Percentiles rank a stretch among this genome's conserved stretches.
Evolutionary conservation across 805 yeast species (phyloP).

Genomic region (Osmozyma mogii): DNA sequence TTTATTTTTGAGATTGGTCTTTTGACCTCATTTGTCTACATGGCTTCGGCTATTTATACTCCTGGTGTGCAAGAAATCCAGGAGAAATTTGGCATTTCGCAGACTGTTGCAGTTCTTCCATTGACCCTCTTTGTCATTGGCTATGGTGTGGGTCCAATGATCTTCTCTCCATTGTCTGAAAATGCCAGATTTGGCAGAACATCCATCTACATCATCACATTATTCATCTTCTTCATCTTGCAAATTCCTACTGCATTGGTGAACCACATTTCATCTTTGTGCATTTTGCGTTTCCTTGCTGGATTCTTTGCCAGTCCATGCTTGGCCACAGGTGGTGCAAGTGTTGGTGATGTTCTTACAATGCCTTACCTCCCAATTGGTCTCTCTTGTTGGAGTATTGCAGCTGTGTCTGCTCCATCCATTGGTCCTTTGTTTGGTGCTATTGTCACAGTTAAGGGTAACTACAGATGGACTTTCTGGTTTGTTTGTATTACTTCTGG

Average conservation of each 20-base stretch:
- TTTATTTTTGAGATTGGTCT: conserved; percentile 34
- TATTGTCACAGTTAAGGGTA: conserved; percentile 23
- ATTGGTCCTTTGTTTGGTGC: conserved; percentile 54
- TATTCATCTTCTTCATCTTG: conserved; percentile 39
- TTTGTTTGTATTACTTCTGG: conserved; percentile 36
- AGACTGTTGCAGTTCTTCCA: conserved; percentile 41
- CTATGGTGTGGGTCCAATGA: conserved; percentile 53
- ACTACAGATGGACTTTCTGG: conserved; percentile 54
- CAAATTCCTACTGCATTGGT: conserved; percentile 52
- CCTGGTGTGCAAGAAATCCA: conserved; percentile 42
- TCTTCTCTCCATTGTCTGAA: conserved; percentile 54
- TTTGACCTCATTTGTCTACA: conserved; percentile 45
- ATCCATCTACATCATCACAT: conserved; percentile 38
- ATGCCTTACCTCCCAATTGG: conserved; percentile 38
- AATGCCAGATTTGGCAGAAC: conserved; percentile 47
- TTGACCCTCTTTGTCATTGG: conserved; percentile 51
- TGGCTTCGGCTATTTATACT: conserved; percentile 49
- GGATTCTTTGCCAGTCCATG: conserved; percentile 53
- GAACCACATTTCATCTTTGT: conserved; percentile 42
- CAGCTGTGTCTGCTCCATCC: conserved; percentile 48
- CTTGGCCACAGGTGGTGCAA: conserved; percentile 52
- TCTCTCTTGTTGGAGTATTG: conserved; percentile 45
- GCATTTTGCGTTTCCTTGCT: conserved; percentile 42
- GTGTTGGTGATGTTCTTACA: conserved; percentile 41
- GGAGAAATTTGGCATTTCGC: conserved; percentile 37